phyloP scores from a whole-genome alignment of 2,329 filamentous ascomycete species.

The Podosphaera xanthii region DNA sequence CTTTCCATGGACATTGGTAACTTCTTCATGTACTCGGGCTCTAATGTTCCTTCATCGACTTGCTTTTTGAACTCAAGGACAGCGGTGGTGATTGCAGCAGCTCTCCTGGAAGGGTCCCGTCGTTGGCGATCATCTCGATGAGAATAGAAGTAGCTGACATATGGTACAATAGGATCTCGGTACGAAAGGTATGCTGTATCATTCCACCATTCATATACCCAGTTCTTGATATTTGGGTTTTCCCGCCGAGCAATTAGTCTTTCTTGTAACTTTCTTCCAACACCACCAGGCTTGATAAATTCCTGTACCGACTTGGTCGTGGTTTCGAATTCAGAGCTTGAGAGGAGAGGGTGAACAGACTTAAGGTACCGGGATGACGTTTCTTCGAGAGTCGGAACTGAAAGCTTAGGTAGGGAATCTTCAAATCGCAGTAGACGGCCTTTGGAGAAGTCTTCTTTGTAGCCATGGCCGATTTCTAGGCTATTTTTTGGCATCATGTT shows the following conservation, averaged over 20 bases:
- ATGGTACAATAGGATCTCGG: conserved; percentile 87
- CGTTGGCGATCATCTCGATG: conserved; percentile 81
- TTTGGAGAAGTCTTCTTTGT: conserved; percentile 58
- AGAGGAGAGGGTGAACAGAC: conserved; percentile 53
- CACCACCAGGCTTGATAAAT: conserved; percentile 70
- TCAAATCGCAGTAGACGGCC: conserved; percentile 67
- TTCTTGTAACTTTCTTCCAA: conserved; percentile 67
- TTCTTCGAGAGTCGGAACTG: conserved; percentile 64
- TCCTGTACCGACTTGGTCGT: conserved; percentile 70
- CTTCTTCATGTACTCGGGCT: conserved; percentile 98
- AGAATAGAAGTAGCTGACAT: conserved; percentile 98
- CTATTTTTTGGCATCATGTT: not conserved
- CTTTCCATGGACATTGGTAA: conserved; percentile 95
- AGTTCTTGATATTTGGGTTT: conserved; percentile 68
- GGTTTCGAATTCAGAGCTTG: conserved; percentile 39
- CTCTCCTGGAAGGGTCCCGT: conserved; percentile 74
- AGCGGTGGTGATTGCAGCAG: conserved; percentile 69
- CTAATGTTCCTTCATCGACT: conserved; percentile 60
- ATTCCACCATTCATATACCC: conserved; percentile 98
- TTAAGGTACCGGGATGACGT: conserved; percentile 63
- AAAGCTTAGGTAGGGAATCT: conserved; percentile 59
- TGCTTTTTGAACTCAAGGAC: conserved; percentile 85
- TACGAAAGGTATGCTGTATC: conserved; percentile 78
- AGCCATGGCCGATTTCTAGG: conserved; percentile 28
- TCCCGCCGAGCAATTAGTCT: conserved; percentile 60